phyloP scores from a whole-genome alignment of 2,329 filamentous ascomycete genomes.

The Pseudogymnoascus sp. region DNA sequence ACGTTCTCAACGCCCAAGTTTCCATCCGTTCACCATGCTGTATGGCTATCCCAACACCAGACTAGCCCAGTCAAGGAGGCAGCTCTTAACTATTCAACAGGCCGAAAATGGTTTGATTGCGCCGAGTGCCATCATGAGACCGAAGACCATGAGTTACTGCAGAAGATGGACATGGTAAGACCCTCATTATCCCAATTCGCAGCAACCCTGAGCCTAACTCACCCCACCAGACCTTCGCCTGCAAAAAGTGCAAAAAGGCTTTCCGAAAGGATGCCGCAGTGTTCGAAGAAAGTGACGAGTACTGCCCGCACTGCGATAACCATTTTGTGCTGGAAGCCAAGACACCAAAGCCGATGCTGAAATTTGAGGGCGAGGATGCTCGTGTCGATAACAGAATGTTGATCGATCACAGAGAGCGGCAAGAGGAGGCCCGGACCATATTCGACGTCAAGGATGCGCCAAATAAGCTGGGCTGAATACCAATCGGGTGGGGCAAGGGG shows the following conservation, averaged over 20 bases:
- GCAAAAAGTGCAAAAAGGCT: conserved; percentile 98
- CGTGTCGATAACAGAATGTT: conserved; percentile 84
- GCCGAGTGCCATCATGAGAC: conserved; percentile 84
- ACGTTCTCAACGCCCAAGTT: conserved; percentile 96
- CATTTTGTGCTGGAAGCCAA: conserved; percentile 90
- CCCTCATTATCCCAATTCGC: conserved; percentile 1
- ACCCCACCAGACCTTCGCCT: conserved; percentile 59
- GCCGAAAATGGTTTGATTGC: conserved; percentile 98
- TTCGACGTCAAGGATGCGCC: conserved; percentile 71
- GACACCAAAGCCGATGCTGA: conserved; percentile 71
- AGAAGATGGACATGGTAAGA: conserved; percentile 70
- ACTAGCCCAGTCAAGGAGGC: background rate
- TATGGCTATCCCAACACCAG: conserved; percentile 36
- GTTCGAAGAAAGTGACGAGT: conserved; percentile 96
- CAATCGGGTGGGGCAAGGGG: background rate
- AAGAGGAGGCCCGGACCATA: conserved; percentile 52
- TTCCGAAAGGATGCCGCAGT: conserved; percentile 90
- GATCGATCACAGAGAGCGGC: conserved; percentile 69
- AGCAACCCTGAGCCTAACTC: conserved; percentile 7
- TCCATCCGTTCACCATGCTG: conserved; percentile 93
- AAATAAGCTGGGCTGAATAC: conserved; percentile 64
- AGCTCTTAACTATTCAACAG: conserved; percentile 33
- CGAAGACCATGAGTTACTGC: conserved; percentile 65
- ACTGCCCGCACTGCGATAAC: conserved; percentile 98
- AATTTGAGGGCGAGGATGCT: conserved; percentile 86